Percentiles rank a stretch among this genome's conserved stretches.
Conservation (phyloP, 495 filamentous ascomycete genomes). For the Talaromyces ruber region DNA sequence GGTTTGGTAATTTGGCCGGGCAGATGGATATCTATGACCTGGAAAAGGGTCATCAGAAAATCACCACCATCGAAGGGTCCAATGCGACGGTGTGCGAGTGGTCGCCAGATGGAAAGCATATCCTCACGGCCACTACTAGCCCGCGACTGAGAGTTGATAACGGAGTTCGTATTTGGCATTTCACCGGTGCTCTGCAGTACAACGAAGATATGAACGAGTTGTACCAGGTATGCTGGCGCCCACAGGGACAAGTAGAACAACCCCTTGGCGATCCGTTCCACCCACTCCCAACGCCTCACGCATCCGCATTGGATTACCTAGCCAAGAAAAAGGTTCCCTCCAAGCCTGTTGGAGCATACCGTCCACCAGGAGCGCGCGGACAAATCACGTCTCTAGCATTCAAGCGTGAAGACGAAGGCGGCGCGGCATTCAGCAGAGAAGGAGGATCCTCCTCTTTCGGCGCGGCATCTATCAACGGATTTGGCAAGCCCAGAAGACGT, state of each 20-base stretch:
- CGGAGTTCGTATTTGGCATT: constrained; percentile 90
- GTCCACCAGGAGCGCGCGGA: constrained; percentile 92
- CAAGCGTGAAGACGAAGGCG: constrained; percentile 95
- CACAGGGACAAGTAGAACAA: constrained; percentile 51
- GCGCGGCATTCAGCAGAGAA: constrained; percentile 78
- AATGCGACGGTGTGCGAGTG: constrained; percentile 93
- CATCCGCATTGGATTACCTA: constrained; percentile 75
- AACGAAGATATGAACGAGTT: constrained; percentile 89
- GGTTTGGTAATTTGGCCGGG: constrained; percentile 93
- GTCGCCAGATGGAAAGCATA: constrained; percentile 91
- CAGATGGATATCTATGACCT: constrained; percentile 98
- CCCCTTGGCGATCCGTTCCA: constrained; percentile 66
- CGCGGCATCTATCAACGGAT: constrained; percentile 56
- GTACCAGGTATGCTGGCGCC: constrained; percentile 88
- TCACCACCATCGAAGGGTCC: constrained; percentile 89
- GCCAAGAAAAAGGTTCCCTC: constrained; percentile 82
- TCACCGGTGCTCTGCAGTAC: constrained; percentile 85
- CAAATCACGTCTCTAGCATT: constrained; percentile 83
- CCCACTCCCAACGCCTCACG: constrained; percentile 70
- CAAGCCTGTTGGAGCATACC: constrained; percentile 91
- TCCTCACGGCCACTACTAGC: constrained; percentile 93
- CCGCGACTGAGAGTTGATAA: constrained; percentile 94
- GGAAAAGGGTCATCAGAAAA: constrained; percentile 81
- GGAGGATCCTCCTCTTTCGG: constrained; percentile 54
- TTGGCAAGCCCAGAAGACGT: constrained; percentile 60